Percentiles rank a stretch among this genome's conserved stretches.
Conservation (phyloP, 257 asterid genomes). For the Euphrasia confusa region DNA sequence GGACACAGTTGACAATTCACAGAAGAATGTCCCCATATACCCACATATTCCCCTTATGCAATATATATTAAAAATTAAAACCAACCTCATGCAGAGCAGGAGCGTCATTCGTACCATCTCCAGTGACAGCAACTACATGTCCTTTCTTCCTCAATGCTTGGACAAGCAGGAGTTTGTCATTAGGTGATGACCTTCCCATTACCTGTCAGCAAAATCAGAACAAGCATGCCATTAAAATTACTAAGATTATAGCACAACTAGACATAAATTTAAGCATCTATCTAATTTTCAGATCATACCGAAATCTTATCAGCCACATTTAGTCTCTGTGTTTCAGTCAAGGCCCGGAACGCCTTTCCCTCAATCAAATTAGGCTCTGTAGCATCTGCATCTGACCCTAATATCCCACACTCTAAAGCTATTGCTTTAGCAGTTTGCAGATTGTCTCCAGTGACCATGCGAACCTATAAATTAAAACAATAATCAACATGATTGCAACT, state of each 20-base stretch:
- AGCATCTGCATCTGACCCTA: slow-evolving; percentile 63
- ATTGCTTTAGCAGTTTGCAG: slow-evolving; percentile 87
- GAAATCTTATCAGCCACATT: slow-evolving; percentile 79
- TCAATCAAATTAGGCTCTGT: slow-evolving; percentile 82
- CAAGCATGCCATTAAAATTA: slow-evolving; percentile 9
- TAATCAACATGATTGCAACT: slow-evolving; percentile 12
- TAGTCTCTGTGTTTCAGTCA: slow-evolving; percentile 54
- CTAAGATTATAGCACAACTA: slow-evolving; percentile 12
- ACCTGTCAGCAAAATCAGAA: slow-evolving; percentile 43
- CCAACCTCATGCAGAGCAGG: slow-evolving; percentile 96
- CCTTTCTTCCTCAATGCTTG: slow-evolving; percentile 89
- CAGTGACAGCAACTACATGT: slow-evolving; percentile 97
- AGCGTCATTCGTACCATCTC: slow-evolving; percentile 99
- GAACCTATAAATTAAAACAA: slow-evolving; percentile 47
- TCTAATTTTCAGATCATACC: slow-evolving; percentile 41
- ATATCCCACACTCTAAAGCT: slow-evolving; percentile 90
- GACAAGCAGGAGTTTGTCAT: slow-evolving; percentile 89
- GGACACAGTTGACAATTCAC: background rate
- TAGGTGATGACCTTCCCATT: slow-evolving; percentile 99
- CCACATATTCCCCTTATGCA: background rate
- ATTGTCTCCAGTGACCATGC: slow-evolving; percentile 98
- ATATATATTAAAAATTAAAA: slow-evolving; percentile 12
- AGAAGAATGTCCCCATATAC: slow-evolving; percentile 4
- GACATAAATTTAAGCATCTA: slow-evolving; percentile 16
- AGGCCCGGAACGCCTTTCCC: slow-evolving; percentile 66